Conservation (phyloP, 176 grass and related monocot species). For the Carex kokanica region DNA sequence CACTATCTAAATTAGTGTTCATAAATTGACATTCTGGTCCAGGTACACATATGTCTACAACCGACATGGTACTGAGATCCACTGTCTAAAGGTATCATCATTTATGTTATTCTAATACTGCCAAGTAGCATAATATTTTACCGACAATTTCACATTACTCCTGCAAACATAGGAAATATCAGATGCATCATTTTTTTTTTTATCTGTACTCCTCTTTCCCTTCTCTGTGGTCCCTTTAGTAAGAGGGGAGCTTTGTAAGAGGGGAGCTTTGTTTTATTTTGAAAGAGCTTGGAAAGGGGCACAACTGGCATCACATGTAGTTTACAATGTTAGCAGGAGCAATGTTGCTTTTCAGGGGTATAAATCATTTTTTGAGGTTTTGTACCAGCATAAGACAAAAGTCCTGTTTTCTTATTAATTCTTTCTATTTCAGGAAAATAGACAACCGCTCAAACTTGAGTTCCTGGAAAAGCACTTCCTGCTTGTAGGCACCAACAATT, state of each 20-base stretch:
- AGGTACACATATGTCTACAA: slow-evolving; percentile 92
- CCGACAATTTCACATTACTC: not conserved
- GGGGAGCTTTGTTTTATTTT: not conserved
- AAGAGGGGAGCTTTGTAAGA: too few species aligned
- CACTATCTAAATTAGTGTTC: not conserved
- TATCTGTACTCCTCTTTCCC: not conserved
- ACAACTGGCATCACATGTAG: not conserved
- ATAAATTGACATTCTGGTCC: slow-evolving; percentile 23
- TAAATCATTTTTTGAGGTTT: not conserved
- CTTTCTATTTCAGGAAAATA: slow-evolving; percentile 55
- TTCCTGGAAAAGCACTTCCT: slow-evolving; percentile 89
- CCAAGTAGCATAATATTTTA: not conserved
- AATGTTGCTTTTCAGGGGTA: not conserved
- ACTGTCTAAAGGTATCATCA: slow-evolving; percentile 70
- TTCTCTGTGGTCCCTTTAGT: not conserved
- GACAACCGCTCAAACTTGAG: slow-evolving; percentile 65
- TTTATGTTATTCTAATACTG: slow-evolving; percentile 16
- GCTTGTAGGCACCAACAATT: slow-evolving; percentile 71
- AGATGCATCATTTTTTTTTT: not conserved
- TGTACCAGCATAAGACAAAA: not conserved
- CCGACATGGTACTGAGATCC: slow-evolving; percentile 76
- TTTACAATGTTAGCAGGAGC: not conserved
- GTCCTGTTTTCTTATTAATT: not conserved
- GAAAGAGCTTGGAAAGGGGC: not conserved
- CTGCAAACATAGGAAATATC: not conserved